phyloP scores from a whole-genome alignment of 192 early-diverging fungal species.

The Backusella tarrabulga region DNA sequence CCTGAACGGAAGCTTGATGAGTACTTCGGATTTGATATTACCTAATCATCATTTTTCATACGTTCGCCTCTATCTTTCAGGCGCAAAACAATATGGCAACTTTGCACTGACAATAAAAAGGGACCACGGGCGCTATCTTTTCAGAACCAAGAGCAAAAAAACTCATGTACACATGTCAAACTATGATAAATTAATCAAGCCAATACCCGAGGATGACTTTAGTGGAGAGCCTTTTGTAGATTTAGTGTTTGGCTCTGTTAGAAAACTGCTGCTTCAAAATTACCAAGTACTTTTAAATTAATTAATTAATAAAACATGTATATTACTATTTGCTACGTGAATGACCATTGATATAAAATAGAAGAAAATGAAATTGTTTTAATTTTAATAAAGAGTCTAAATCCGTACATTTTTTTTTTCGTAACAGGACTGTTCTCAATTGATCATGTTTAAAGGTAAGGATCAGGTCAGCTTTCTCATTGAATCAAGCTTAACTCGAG shows the following conservation, averaged over 20 bases:
- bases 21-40: background rate
- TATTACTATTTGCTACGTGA: no score
- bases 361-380: no score
- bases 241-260: background rate
- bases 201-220: background rate
- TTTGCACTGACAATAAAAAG: background rate
- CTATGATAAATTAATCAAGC: background rate
- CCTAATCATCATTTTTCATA: background rate
- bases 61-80: background rate
- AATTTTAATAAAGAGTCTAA: no score
- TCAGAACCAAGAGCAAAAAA: background rate
- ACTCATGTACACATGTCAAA: background rate
- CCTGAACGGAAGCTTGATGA: background rate
- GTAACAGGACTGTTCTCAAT: no score
- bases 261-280: background rate
- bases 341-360: no score
- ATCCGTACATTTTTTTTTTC: no score
- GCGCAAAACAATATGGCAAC: background rate
- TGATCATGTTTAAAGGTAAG: no score
- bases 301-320: background rate
- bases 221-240: background rate
- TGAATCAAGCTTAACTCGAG: no score
- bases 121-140: background rate
- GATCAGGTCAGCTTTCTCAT: no score
- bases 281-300: background rate